Evolutionary conservation across 2,329 filamentous ascomycete species (phyloP).

Genomic region (Trichoderma sp.): DNA sequence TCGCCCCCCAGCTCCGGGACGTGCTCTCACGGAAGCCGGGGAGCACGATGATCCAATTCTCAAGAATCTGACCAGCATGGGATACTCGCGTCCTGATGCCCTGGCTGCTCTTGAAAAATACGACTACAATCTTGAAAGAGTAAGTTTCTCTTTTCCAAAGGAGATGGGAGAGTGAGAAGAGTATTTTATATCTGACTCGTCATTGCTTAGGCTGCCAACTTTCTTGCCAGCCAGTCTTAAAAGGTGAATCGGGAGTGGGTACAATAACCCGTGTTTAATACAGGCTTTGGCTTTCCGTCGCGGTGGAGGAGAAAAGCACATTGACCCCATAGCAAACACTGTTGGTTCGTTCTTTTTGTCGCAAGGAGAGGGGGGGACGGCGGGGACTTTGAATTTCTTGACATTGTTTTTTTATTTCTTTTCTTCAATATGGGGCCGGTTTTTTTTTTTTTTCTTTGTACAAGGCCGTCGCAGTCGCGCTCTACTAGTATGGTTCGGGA

Average conservation of each 20-base stretch:
- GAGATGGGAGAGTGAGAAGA: neutral
- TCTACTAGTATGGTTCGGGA: neutral
- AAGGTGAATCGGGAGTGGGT: neutral
- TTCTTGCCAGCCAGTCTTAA: constrained; percentile 53
- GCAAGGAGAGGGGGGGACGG: neutral
- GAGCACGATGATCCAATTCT: constrained; percentile 89
- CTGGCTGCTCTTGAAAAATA: constrained; percentile 84
- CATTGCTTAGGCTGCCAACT: constrained; percentile 48
- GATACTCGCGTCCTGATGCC: constrained; percentile 71
- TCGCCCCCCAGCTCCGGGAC: constrained; percentile 44
- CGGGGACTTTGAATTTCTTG: constrained; percentile 9
- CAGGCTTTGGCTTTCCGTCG: neutral
- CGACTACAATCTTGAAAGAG: constrained; percentile 94
- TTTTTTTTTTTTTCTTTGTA: neutral
- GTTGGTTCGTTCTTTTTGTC: constrained; percentile 18
- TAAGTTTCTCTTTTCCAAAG: constrained; percentile 43
- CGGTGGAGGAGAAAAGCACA: neutral
- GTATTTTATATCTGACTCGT: neutral
- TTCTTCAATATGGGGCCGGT: neutral
- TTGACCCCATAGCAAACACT: constrained; percentile 5
- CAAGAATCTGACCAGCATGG: constrained; percentile 86
- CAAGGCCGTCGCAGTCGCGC: constrained; percentile 7
- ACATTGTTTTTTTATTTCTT: neutral
- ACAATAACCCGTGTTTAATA: neutral
- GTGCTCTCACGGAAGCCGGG: constrained; percentile 68